Base-by-base conservation (phyloP, 2,329 filamentous ascomycete genomes). In the Metarhizium sp. region DNA sequence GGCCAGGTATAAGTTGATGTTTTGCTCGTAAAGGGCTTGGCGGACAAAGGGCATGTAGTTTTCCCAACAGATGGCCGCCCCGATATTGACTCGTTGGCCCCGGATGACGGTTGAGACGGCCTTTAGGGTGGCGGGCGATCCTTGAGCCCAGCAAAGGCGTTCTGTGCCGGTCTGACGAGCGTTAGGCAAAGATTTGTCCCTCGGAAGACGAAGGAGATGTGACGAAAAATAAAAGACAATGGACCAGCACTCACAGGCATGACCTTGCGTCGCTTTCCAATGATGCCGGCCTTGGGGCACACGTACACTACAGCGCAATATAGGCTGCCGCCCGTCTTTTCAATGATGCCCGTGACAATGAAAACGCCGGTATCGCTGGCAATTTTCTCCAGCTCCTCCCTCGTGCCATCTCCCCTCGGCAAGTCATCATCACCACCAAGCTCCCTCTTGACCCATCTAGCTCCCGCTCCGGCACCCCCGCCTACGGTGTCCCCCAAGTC, bases 51-150 rank as follows among this genome's bases (percentile, higher is more conserved):
- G 92, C 91, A 96, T 96, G 73, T 92, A 95, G 69, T 89, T 96
- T 70, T 97, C 92, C 92, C 92, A 96, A 76, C 92, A 96, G 61
- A 97, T 95, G 3, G 91, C 92, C 3, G 88, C 85, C 0, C 87
- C 92, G 57, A 96, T 80, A 55, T 89, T 92, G 58, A 96, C 73
- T 59, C 83, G 84, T 2, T 91, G 81, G 51, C 90, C 90, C 58
- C 86, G 86, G 67, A 96, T 90, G 29, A 77, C 82, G 1, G 90
- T 91, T 30, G 83, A 86, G 1, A 96, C 83, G 3, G 91, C 92
- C 59, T 83, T 82, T 32, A 96, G 78, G 3, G 90, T 94, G 0
- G 82, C 81, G 0, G 92, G 83, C 2, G 85, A 86, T 45, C 91
- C 92, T 67, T 95, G 89, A 0, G 88, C 90, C 92, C 92, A 96